A percentile compares a stretch with the other conserved stretches of the same genome.
These are phyloP conservation scores for Phytophthora quininea DNA, from an alignment of 352 stramenopile genomes.

Conservation along the genomic window DNA sequence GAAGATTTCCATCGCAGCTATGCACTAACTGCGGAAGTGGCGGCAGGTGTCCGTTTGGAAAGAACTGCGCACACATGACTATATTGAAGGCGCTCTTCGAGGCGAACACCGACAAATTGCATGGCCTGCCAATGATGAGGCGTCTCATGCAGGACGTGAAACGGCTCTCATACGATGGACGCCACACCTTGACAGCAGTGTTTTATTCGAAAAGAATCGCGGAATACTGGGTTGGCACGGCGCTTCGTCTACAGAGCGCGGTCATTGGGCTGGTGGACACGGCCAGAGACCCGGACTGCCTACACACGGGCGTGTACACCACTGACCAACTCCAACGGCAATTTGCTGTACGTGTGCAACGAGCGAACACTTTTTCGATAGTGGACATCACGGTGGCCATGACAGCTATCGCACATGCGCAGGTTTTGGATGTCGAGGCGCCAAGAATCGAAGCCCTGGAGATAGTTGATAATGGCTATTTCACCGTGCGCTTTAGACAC, in stretches of 20 bases:
- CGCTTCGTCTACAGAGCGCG: not conserved
- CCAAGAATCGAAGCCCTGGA: not conserved
- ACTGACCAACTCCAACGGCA: not conserved
- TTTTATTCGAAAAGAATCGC: not conserved
- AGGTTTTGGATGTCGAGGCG: not conserved
- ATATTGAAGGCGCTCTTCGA: not conserved
- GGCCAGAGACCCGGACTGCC: no score
- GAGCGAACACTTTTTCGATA: not conserved
- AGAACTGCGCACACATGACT: not conserved
- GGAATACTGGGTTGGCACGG: not conserved
- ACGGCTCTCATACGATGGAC: not conserved
- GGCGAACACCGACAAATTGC: not conserved
- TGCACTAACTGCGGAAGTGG: not conserved
- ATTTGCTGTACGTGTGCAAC: not conserved
- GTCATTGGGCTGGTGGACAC: not conserved
- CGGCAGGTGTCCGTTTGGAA: not conserved
- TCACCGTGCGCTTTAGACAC: not conserved
- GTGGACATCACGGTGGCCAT: not conserved
- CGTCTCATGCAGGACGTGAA: not conserved
- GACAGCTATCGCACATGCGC: not conserved
- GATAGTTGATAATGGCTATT: not conserved
- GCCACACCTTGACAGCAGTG: not conserved
- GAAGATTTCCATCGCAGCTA: not conserved
- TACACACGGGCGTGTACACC: not conserved
- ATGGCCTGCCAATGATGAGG: not conserved